A percentile compares a stretch with the other conserved stretches of the same genome.
These are phyloP conservation scores for Fusarium continuum DNA, from an alignment of 2,329 filamentous ascomycete genomes.

Conservation along the genomic window DNA sequence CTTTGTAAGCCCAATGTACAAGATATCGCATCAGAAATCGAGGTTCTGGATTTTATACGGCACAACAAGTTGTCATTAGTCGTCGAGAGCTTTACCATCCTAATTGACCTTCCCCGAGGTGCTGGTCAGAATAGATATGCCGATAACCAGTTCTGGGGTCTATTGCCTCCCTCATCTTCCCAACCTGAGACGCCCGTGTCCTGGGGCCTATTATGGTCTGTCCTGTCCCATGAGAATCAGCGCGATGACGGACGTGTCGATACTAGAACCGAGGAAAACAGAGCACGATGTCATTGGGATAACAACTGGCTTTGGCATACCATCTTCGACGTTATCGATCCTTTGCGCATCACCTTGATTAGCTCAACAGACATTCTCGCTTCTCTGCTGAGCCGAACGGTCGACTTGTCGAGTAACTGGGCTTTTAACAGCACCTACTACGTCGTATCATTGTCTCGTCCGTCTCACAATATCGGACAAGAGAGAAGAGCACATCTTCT, in stretches of 20 bases:
- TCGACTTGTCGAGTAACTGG: conserved; percentile 68
- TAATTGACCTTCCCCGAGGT: conserved; percentile 47
- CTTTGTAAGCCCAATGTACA: conserved; percentile 40
- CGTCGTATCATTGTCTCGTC: conserved; percentile 60
- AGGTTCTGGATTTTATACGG: conserved; percentile 53
- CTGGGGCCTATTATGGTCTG: conserved; percentile 43
- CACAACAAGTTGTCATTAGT: conserved; percentile 50
- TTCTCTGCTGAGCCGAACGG: conserved; percentile 64
- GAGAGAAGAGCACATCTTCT: background rate
- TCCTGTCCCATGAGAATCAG: conserved; percentile 11
- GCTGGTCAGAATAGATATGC: conserved; percentile 41
- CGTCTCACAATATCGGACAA: background rate
- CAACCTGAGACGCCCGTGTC: conserved; percentile 27
- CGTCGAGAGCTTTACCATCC: conserved; percentile 54
- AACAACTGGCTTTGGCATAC: conserved; percentile 64
- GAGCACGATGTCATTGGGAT: conserved; percentile 35
- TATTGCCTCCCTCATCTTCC: conserved; percentile 43
- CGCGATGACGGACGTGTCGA: conserved; percentile 29
- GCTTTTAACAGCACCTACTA: conserved; percentile 71
- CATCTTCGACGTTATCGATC: conserved; percentile 64
- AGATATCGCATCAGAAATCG: conserved; percentile 45
- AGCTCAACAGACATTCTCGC: conserved; percentile 71
- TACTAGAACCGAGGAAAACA: conserved; percentile 14
- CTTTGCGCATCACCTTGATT: conserved; percentile 62
- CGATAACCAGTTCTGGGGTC: conserved; percentile 42